A percentile compares a stretch with the other conserved stretches of the same genome.
phyloP scores from a whole-genome alignment of 768 basidiomycete genomes.

The Termitomyces sp. region DNA sequence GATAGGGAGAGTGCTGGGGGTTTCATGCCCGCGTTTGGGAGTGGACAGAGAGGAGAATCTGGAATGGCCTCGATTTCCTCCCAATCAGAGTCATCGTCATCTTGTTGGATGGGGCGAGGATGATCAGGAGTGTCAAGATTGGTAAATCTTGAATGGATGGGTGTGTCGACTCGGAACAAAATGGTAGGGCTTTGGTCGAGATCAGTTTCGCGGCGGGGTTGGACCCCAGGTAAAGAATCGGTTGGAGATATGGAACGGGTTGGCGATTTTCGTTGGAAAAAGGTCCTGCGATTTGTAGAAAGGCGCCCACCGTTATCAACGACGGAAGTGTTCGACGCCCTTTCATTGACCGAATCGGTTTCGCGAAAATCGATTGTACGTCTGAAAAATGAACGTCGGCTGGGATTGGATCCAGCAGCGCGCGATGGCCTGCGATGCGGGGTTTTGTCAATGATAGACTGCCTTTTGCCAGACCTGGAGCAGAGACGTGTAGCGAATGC shows the following conservation, averaged over 20 bases:
- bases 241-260: neutral
- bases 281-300: constrained; percentile 6
- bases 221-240: neutral
- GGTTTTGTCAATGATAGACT: neutral
- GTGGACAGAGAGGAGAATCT: constrained; percentile 11
- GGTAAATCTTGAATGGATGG: neutral
- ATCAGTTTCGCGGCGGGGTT: neutral
- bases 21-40: constrained; percentile 14
- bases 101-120: constrained; percentile 2
- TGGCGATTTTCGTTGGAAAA: constrained; percentile 8
- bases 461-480: neutral
- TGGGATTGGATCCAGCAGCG: neutral
- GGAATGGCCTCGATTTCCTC: constrained; percentile 16
- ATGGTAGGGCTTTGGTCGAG: neutral
- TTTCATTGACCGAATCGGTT: neutral
- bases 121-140: neutral
- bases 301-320: constrained; percentile 1
- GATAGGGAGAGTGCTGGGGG: neutral
- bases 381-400: constrained; percentile 11
- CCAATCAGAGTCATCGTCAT: constrained; percentile 17
- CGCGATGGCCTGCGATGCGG: neutral
- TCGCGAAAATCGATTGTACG: neutral
- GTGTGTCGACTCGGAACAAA: neutral
- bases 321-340: neutral
- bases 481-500: constrained; percentile 3